Evolutionary conservation across 2,329 filamentous ascomycete genomes (phyloP).

Genomic region (Mycogone perniciosa): DNA sequence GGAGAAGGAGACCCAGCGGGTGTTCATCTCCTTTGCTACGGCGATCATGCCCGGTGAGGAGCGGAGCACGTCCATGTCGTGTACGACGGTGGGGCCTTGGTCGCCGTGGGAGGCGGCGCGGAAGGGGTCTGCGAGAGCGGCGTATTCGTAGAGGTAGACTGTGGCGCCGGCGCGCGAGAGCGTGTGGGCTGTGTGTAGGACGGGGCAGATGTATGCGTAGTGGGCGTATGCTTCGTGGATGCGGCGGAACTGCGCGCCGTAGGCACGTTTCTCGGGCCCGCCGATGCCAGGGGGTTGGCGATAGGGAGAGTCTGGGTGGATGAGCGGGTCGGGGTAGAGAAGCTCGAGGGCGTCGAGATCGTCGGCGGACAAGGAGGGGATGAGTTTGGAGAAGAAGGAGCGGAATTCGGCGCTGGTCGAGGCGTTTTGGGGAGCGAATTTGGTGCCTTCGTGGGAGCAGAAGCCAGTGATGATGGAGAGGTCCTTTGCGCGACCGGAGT

Average conservation of each 20-base stretch:
- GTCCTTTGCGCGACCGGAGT: constrained; percentile 36
- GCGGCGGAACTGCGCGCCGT: constrained; percentile 51
- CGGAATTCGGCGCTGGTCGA: constrained; percentile 46
- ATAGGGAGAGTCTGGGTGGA: constrained; percentile 34
- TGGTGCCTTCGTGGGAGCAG: constrained; percentile 62
- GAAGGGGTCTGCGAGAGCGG: constrained; percentile 34
- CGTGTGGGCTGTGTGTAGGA: constrained; percentile 52
- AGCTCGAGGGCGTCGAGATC: constrained; percentile 51
- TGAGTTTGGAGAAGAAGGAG: constrained; percentile 53
- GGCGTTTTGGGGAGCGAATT: constrained; percentile 51
- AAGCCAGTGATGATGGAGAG: constrained; percentile 57
- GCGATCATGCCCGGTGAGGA: constrained; percentile 30
- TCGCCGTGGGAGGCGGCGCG: constrained; percentile 43
- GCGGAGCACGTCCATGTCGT: constrained; percentile 33
- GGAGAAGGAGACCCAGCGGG: constrained; percentile 33
- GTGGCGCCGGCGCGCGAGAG: constrained; percentile 24
- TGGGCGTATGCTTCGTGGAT: constrained; percentile 56
- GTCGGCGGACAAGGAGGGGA: constrained; percentile 47
- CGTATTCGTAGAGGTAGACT: constrained; percentile 55
- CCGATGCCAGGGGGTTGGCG: constrained; percentile 26
- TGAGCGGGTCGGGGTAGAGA: constrained; percentile 56
- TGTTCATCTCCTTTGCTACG: constrained; percentile 37
- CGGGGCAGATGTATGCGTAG: constrained; percentile 59
- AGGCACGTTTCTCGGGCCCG: constrained; percentile 16
- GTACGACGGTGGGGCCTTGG: constrained; percentile 37